Conservation (phyloP, 2,329 filamentous ascomycete genomes). For the Laburnicola sp. region DNA sequence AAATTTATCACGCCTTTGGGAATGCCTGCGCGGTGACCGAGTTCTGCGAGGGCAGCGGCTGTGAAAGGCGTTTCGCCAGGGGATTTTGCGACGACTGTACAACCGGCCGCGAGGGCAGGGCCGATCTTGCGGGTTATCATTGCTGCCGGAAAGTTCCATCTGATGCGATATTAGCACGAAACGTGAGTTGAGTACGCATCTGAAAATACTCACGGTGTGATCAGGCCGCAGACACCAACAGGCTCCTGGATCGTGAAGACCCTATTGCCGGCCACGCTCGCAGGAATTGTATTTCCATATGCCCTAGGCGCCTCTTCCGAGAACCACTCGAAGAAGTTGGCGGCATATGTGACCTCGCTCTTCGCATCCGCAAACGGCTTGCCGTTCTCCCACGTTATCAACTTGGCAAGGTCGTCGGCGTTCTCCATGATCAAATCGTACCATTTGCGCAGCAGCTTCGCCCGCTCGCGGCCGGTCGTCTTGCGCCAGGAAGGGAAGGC, state of each 20-base stretch:
- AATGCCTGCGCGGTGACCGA: slow-evolving; percentile 83
- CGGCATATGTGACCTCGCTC: slow-evolving; percentile 47
- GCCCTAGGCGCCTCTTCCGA: slow-evolving; percentile 45
- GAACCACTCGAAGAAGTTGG: slow-evolving; percentile 49
- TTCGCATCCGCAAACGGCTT: slow-evolving; percentile 68
- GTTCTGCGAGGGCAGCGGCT: slow-evolving; percentile 81
- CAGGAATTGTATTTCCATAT: slow-evolving; percentile 71
- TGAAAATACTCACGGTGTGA: slow-evolving; percentile 63
- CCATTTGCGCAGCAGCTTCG: slow-evolving; percentile 76
- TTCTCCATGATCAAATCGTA: slow-evolving; percentile 80
- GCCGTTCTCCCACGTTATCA: slow-evolving; percentile 90
- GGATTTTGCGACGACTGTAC: slow-evolving; percentile 89
- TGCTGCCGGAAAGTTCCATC: slow-evolving; percentile 74
- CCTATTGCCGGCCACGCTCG: slow-evolving; percentile 70
- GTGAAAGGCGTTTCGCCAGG: slow-evolving; percentile 93
- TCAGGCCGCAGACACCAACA: slow-evolving; percentile 78
- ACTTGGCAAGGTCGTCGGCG: slow-evolving; percentile 74
- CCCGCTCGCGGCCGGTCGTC: slow-evolving; percentile 73
- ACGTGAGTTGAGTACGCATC: neutral
- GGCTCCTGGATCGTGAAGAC: slow-evolving; percentile 81
- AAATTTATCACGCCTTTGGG: slow-evolving; percentile 91
- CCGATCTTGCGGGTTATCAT: slow-evolving; percentile 57
- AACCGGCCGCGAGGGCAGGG: slow-evolving; percentile 85
- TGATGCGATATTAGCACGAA: slow-evolving; percentile 25
- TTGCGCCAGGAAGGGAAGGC: slow-evolving; percentile 73